phyloP scores from a whole-genome alignment of 2,329 filamentous ascomycete genomes.

The Coniella vitis region DNA sequence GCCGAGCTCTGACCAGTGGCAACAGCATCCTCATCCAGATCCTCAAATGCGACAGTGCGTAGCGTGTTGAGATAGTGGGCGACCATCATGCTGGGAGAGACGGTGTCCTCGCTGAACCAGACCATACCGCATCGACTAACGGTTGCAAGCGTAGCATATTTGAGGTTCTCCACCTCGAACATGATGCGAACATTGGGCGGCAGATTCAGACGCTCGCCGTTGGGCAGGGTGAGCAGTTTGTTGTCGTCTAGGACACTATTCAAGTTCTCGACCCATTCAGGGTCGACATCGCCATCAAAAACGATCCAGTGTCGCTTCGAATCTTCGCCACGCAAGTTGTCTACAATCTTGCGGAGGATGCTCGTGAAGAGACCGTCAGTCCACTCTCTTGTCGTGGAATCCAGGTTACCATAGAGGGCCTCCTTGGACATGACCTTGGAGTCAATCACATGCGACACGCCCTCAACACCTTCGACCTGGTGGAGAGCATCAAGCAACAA shows the following conservation, averaged over 20 bases:
- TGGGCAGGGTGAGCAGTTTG: constrained; percentile 92
- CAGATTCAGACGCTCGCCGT: constrained; percentile 93
- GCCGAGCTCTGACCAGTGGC: constrained; percentile 68
- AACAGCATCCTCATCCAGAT: constrained; percentile 87
- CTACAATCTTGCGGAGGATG: constrained; percentile 95
- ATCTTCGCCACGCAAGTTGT: constrained; percentile 96
- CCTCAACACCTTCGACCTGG: constrained; percentile 83
- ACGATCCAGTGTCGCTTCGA: constrained; percentile 98
- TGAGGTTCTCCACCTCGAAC: constrained; percentile 98
- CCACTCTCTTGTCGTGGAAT: constrained; percentile 97
- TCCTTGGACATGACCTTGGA: constrained; percentile 99
- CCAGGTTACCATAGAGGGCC: constrained; percentile 87
- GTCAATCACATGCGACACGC: constrained; percentile 95
- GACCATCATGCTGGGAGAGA: constrained; percentile 88
- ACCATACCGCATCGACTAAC: constrained; percentile 99
- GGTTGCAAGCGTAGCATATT: constrained; percentile 96
- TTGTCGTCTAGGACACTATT: constrained; percentile 99
- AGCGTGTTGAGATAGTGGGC: constrained; percentile 83
- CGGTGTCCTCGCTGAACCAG: constrained; percentile 98
- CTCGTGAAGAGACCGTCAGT: constrained; percentile 97
- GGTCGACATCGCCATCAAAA: constrained; percentile 97
- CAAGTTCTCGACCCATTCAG: constrained; percentile 99
- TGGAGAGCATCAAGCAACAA: constrained; percentile 86
- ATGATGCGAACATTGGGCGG: constrained; percentile 96
- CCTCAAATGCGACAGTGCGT: constrained; percentile 79